These are phyloP conservation scores for Saitozyma sp. DNA, from an alignment of 768 basidiomycete species.

Conservation along the genomic window DNA sequence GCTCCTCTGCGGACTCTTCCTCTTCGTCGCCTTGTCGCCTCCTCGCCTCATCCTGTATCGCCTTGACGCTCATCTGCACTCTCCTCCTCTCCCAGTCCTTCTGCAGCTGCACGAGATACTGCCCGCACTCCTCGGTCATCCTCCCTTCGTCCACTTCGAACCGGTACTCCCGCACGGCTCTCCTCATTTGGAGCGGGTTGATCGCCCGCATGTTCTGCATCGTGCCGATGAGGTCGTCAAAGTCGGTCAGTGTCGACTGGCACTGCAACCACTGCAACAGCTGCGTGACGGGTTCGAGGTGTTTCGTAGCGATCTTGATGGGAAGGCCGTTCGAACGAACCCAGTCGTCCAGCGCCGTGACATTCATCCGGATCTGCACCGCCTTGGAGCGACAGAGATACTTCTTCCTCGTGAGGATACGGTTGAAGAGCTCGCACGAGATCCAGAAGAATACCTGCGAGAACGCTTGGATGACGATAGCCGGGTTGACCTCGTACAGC, in stretches of 20 bases:
- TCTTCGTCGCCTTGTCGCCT: slow-evolving; percentile 52
- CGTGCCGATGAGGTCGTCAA: slow-evolving; percentile 81
- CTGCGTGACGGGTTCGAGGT: slow-evolving; percentile 81
- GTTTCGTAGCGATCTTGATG: slow-evolving; percentile 65
- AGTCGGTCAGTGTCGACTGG: slow-evolving; percentile 81
- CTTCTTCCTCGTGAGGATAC: slow-evolving; percentile 68
- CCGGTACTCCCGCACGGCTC: slow-evolving; percentile 78
- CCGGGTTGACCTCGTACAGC: slow-evolving; percentile 83
- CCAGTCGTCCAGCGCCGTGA: slow-evolving; percentile 88
- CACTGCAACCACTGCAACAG: slow-evolving; percentile 64
- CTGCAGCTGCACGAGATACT: slow-evolving; percentile 91
- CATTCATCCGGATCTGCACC: slow-evolving; percentile 83
- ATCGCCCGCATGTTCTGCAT: slow-evolving; percentile 82
- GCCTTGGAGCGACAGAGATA: slow-evolving; percentile 88
- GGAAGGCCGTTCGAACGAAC: slow-evolving; percentile 77
- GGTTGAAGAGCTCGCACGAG: slow-evolving; percentile 65
- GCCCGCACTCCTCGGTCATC: slow-evolving; percentile 93
- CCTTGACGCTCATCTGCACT: slow-evolving; percentile 80
- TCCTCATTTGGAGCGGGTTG: slow-evolving; percentile 94
- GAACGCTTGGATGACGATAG: slow-evolving; percentile 83
- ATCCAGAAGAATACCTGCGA: slow-evolving; percentile 99
- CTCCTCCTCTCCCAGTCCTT: slow-evolving; percentile 96
- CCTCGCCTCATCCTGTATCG: slow-evolving; percentile 65
- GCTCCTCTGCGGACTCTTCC: background rate
- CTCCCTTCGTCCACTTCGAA: slow-evolving; percentile 88